phyloP scores from a whole-genome alignment of 768 basidiomycete species.

The Crucibulum laeve region DNA sequence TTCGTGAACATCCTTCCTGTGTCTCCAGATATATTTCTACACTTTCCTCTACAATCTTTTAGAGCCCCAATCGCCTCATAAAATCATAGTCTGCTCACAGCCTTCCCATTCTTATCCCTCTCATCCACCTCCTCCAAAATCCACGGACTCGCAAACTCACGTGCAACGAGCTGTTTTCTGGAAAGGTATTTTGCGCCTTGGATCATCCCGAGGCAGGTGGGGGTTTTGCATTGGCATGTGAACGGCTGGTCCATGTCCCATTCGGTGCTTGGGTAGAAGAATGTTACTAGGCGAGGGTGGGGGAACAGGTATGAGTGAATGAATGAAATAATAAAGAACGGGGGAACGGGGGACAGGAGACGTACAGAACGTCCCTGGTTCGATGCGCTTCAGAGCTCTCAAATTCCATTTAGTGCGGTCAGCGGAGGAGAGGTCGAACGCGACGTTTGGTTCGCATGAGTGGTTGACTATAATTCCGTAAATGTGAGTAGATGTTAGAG shows the following conservation, averaged over 20 bases:
- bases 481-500: not conserved
- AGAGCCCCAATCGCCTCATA: not conserved
- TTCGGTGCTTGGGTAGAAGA: conserved; percentile 66
- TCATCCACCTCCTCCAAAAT: conserved; percentile 27
- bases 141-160: conserved; percentile 38
- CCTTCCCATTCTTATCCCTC: conserved; percentile 15
- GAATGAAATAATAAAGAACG: too few species aligned
- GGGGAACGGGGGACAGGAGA: conserved; percentile 8
- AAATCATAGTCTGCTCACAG: conserved; percentile 5
- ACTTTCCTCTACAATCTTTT: too few species aligned
- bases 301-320: conserved; percentile 12
- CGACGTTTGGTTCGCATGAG: conserved; percentile 57
- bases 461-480: conserved; percentile 41
- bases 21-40: too few species aligned
- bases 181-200: conserved; percentile 42
- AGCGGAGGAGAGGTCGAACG: conserved; percentile 43
- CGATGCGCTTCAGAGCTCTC: conserved; percentile 36
- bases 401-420: conserved; percentile 44
- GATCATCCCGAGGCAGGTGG: conserved; percentile 39
- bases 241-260: conserved; percentile 69
- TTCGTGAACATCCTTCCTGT: too few species aligned
- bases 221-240: conserved; percentile 43
- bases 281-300: conserved; percentile 34
- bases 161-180: conserved; percentile 26
- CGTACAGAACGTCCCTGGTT: conserved; percentile 31